Evolutionary conservation across 2,329 filamentous ascomycete species (phyloP), one percentile per base, ranked within the genome.

Genomic region (Fusarium hainanense): DNA sequence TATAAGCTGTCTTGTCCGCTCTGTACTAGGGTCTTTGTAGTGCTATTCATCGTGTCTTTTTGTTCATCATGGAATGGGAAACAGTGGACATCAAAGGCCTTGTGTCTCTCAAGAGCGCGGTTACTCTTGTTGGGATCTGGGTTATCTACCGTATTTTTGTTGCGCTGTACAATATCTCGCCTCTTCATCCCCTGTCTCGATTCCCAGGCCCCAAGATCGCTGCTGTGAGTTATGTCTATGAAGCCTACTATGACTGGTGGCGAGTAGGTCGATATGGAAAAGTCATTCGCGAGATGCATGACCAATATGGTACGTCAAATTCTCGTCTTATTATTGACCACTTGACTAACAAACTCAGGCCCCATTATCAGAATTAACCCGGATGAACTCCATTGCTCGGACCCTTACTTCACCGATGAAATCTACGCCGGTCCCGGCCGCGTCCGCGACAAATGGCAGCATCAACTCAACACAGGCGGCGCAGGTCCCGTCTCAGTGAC

Each of bases 291-390:
- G 55, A 70, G 12, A 80, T 82, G 77, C 80, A 82, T 49, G 72
- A 78, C n/a, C 60, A 67, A 11, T 82, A 82, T 64, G 80, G 80
- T 77, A 37, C 40, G 58, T 57, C 0, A 3, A 7, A n/a, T 0
- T 4, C 12, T 7, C 4, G 28, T 14, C 28, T 30, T 30, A 30
- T 30, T 2, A 0, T 3, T 0, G 5, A 13, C 5, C 1, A 27
- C n/a, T 47, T 25, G 6, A 21, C 14, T 37, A 2, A 34, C 16
- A 18, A 12, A 10, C 0, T 2, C 2, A 79, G 78, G 78, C 0
- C 80, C 80, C 4, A 78, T 82, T 32, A 76, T 82, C 9, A 74
- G 80, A 9, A 82, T 82, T 42, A 82, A 74, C 43, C 80, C 80
- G 0, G 65, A 79, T n/a, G 80, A 82, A 58, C 74, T 81, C 4